Evolutionary conservation across 2,329 filamentous ascomycete genomes (phyloP).

Genomic region (Aspergillus terreus): DNA sequence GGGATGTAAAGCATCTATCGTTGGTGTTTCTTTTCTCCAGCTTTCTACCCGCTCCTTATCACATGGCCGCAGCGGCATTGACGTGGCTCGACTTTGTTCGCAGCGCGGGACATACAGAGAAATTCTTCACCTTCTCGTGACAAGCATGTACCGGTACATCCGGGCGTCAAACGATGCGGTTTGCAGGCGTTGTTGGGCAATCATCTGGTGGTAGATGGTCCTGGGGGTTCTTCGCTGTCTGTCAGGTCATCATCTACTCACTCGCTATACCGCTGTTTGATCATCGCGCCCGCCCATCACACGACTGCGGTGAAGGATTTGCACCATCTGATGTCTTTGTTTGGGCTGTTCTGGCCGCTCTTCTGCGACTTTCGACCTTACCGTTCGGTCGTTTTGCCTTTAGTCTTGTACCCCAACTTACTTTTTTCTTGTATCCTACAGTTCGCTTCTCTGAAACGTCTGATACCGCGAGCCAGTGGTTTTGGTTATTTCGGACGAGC

Average conservation of each 20-base stretch:
- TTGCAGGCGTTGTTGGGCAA: neutral
- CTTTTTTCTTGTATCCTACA: neutral
- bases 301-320: neutral
- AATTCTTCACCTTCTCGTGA: conserved; percentile 12
- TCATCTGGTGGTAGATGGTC: neutral
- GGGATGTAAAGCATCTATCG: neutral
- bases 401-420: neutral
- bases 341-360: neutral
- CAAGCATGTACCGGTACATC: neutral
- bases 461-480: neutral
- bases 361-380: neutral
- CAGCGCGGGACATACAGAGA: conserved; percentile 9
- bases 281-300: neutral
- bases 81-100: conserved; percentile 19
- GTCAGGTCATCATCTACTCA: neutral
- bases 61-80: conserved; percentile 14
- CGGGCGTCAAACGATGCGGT: neutral
- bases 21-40: neutral
- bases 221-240: neutral
- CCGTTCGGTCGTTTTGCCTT: neutral
- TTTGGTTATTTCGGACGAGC: neutral
- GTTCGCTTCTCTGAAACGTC: neutral
- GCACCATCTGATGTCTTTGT: neutral
- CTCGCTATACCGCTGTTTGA: neutral
- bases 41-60: conserved; percentile 2